Base-by-base conservation (phyloP, 495 filamentous ascomycete species). In the Penicillium flavigenum region DNA sequence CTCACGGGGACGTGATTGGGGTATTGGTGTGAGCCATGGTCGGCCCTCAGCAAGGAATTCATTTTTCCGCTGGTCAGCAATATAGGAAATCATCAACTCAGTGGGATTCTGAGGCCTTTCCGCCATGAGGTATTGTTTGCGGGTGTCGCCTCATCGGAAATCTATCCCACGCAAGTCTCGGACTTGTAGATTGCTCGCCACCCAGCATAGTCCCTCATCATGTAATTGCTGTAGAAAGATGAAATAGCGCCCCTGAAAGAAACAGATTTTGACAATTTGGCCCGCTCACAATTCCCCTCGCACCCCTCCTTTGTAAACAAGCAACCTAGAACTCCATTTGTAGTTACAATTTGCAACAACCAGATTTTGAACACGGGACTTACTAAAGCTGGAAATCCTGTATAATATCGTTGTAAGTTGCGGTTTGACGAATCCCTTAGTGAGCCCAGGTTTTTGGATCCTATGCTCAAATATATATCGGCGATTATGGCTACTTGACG, bases 271-370 rank as follows among this genome's bases (percentile, higher is more conserved):
- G n/a, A 9, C 36, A 39, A 17, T 67, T 63, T 58, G 58, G 58
- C 24, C 54, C 20, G 64, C 47, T 59, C 42, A 24, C 69, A 62
- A 68, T 73, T 69, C 54, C 32, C 64, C 71, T 69, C 56, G n/a
- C n/a, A n/a, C n/a, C n/a, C n/a, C n/a, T n/a, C n/a, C 41, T 54
- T 14, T 47, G 19, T 47, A 29, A 6, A 47, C 12, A 47, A 12
- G 24, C 24, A 27, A 47, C 7, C 3, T 14, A 0, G 17, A 4
- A 10, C 45, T 51, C 31, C 16, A n/a, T 51, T 24, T 39, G 24
- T 39, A 51, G 11, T 20, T 17, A 29, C 12, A 26, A 20, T 19
- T 24, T 19, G 42, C 5, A 17, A n/a, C 6, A 8, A 2, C 5
- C 14, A n/a, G 7, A 7, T 2, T 39, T n/a, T 11, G 7, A 39